Percentiles rank a stretch among this genome's conserved stretches.
Conservation (phyloP, 495 filamentous ascomycete species). For the Aspergillus hancockii region DNA sequence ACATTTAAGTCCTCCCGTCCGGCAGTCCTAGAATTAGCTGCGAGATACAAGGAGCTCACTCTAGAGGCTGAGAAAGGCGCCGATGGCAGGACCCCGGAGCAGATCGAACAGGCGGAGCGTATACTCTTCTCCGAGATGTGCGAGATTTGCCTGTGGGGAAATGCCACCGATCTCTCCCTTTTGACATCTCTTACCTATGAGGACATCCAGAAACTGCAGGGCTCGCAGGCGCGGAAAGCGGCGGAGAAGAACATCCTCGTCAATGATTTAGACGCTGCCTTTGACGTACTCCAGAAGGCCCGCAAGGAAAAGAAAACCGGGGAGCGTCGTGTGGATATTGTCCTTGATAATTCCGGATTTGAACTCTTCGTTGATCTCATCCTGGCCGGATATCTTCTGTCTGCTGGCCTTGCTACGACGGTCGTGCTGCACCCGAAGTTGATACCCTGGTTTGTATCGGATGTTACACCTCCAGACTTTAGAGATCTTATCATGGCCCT, state of each 20-base stretch:
- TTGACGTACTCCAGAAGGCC: slow-evolving; percentile 65
- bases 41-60: slow-evolving; percentile 67
- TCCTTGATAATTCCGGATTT: slow-evolving; percentile 95
- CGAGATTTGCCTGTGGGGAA: slow-evolving; percentile 97
- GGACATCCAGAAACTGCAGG: slow-evolving; percentile 95
- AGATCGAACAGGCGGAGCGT: slow-evolving; percentile 68
- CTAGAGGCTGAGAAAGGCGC: slow-evolving; percentile 49
- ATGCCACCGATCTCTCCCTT: slow-evolving; percentile 92
- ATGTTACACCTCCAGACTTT: slow-evolving; percentile 87
- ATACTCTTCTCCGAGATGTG: slow-evolving; percentile 89
- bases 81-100: slow-evolving; percentile 41
- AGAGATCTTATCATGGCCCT: slow-evolving; percentile 73
- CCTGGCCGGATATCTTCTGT: slow-evolving; percentile 83
- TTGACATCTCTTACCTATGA: slow-evolving; percentile 89
- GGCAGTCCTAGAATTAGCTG: slow-evolving; percentile 86
- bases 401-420: slow-evolving; percentile 76
- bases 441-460: slow-evolving; percentile 97
- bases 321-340: slow-evolving; percentile 79
- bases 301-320: slow-evolving; percentile 51
- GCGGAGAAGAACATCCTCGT: slow-evolving; percentile 86
- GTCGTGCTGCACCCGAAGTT: slow-evolving; percentile 91
- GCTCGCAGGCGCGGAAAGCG: slow-evolving; percentile 76
- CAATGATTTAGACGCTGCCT: slow-evolving; percentile 77
- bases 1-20: slow-evolving; percentile 92
- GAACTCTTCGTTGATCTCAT: slow-evolving; percentile 95